phyloP scores from a whole-genome alignment of 139 green algal species.

The Astrephomene gubernaculifera region DNA sequence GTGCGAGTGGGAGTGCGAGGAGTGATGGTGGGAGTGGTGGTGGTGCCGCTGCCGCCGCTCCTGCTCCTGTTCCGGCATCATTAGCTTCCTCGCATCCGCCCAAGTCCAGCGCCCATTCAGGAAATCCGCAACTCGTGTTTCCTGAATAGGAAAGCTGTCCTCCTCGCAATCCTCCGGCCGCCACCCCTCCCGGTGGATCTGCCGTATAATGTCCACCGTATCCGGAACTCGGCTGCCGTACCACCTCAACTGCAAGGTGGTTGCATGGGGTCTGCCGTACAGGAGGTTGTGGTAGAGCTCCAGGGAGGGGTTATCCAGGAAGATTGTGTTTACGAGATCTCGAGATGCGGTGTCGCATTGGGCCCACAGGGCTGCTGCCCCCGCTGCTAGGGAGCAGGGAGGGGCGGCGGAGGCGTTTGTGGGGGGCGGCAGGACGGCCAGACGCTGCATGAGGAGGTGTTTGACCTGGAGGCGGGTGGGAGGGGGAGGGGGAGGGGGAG shows the following conservation, averaged over 20 bases:
- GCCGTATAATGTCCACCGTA: slow-evolving; percentile 37
- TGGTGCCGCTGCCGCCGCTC: neutral
- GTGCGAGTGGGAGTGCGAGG: neutral
- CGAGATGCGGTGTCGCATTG: slow-evolving; percentile 11
- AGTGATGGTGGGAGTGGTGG: neutral
- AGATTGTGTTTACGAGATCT: slow-evolving; percentile 78
- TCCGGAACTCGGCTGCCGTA: slow-evolving; percentile 31
- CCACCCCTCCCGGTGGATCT: slow-evolving; percentile 56
- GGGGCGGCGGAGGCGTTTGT: neutral
- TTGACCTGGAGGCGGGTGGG: neutral
- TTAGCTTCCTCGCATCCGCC: slow-evolving; percentile 38
- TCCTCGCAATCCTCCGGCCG: slow-evolving; percentile 44
- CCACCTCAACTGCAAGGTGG: slow-evolving; percentile 41
- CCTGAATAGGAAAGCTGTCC: slow-evolving; percentile 55
- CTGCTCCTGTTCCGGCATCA: slow-evolving; percentile 24
- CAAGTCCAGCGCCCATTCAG: slow-evolving; percentile 53
- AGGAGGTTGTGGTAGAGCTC: slow-evolving; percentile 94
- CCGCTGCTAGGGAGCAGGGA: neutral
- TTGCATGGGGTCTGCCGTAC: slow-evolving; percentile 78
- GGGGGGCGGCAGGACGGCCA: slow-evolving; percentile 43
- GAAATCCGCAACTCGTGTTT: slow-evolving; percentile 52
- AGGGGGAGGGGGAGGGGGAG: neutral
- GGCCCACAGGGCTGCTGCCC: slow-evolving; percentile 17
- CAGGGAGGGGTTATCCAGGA: slow-evolving; percentile 86
- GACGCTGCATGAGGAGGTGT: slow-evolving; percentile 52